Percentiles rank a stretch among this genome's conserved stretches.
phyloP scores from a whole-genome alignment of 2,329 filamentous ascomycete genomes.

The Colletotrichum eleusines region DNA sequence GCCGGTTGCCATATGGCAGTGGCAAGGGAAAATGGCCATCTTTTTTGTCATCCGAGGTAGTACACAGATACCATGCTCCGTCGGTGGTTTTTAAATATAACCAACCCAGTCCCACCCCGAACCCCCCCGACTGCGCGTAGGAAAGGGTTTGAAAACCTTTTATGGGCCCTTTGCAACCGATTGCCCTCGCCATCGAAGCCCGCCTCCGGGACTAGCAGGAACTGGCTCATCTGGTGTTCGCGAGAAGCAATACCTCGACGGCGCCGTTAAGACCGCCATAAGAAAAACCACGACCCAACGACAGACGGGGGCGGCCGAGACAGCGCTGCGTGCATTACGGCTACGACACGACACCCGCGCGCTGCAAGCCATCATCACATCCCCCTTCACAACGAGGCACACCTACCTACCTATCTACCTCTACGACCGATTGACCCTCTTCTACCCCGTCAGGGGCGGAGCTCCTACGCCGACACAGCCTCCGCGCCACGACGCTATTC shows the following conservation, averaged over 20 bases:
- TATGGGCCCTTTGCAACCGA: slow-evolving; percentile 10
- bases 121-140: background rate
- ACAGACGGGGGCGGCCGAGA: no score
- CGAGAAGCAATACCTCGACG: slow-evolving; percentile 4
- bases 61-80: no score
- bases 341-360: slow-evolving; percentile 20
- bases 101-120: slow-evolving; percentile 33
- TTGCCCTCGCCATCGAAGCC: background rate
- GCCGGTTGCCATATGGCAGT: no score
- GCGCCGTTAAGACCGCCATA: slow-evolving; percentile 9
- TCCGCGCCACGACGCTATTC: slow-evolving; percentile 21
- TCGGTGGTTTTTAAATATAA: slow-evolving; percentile 24
- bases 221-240: background rate
- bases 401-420: background rate
- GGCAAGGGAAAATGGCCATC: no score
- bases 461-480: slow-evolving; percentile 29
- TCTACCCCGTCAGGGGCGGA: slow-evolving; percentile 24
- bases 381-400: background rate
- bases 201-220: background rate
- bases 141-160: slow-evolving; percentile 27
- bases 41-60: no score
- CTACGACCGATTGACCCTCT: slow-evolving; percentile 23
- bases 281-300: slow-evolving; percentile 4
- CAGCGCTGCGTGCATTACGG: slow-evolving; percentile 14
- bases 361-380: slow-evolving; percentile 30